Percentiles rank a stretch among this genome's conserved stretches.
phyloP scores from a whole-genome alignment of 176 grass and related monocot species.

The Zizania latifolia region DNA sequence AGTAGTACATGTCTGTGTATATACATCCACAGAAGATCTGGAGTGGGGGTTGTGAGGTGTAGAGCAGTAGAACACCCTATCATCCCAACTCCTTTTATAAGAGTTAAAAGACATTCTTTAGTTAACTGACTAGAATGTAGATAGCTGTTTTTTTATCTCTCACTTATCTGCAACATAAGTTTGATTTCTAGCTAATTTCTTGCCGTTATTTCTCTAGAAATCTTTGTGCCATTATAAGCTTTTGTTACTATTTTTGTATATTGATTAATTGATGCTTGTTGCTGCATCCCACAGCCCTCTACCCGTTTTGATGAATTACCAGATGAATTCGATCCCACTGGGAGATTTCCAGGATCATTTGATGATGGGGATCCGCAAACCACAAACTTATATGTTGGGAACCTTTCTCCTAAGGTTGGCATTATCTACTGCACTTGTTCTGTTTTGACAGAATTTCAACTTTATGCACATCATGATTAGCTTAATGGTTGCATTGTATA shows the following conservation, averaged over 20 bases:
- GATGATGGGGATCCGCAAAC: slow-evolving; percentile 96
- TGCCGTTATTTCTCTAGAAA: slow-evolving; percentile 4
- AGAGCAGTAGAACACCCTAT: background rate
- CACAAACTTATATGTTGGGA: slow-evolving; percentile 98
- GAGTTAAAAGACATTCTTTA: background rate
- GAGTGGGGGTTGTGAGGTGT: background rate
- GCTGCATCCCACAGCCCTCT: slow-evolving; percentile 47
- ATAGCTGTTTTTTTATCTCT: background rate
- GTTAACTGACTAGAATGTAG: background rate
- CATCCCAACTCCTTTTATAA: background rate
- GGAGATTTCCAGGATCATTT: slow-evolving; percentile 84
- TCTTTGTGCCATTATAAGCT: background rate
- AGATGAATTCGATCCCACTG: slow-evolving; percentile 85
- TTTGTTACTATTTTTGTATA: background rate
- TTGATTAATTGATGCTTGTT: slow-evolving; percentile 16
- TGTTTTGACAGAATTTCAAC: background rate
- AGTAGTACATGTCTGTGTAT: background rate
- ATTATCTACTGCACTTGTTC: slow-evolving; percentile 6
- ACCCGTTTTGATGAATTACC: slow-evolving; percentile 92
- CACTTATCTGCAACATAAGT: background rate
- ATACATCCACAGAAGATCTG: background rate
- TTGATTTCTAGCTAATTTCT: slow-evolving; percentile 17
- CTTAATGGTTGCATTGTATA: background rate
- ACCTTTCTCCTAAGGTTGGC: slow-evolving; percentile 86
- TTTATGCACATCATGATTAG: slow-evolving; percentile 13